phyloP scores from a whole-genome alignment of 2,329 filamentous ascomycete species.

The Colletotrichum limetticola region DNA sequence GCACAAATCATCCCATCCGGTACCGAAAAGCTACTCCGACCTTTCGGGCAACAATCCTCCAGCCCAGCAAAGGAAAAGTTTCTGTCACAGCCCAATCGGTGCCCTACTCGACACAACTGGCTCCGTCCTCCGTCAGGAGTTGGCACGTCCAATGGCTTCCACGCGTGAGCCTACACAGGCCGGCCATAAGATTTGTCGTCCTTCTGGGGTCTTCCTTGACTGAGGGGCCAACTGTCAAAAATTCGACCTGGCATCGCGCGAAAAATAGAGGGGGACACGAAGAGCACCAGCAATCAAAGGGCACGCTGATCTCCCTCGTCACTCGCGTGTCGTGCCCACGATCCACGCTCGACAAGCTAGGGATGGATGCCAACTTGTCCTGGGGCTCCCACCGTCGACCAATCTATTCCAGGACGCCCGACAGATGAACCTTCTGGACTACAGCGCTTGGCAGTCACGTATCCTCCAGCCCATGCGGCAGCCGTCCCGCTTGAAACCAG shows the following conservation, averaged over 20 bases:
- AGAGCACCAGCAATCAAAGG: slow-evolving; percentile 27
- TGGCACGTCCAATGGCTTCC: slow-evolving; percentile 32
- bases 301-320: slow-evolving; percentile 31
- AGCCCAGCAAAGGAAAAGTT: slow-evolving; percentile 33
- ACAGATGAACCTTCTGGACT: slow-evolving; percentile 32
- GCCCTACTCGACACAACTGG: slow-evolving; percentile 38
- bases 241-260: slow-evolving; percentile 29
- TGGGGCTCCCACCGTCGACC: slow-evolving; percentile 19
- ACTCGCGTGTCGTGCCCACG: slow-evolving; percentile 12
- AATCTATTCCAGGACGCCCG: slow-evolving; percentile 32
- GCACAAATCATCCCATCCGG: slow-evolving; percentile 42
- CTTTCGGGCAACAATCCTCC: slow-evolving; percentile 46
- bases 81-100: slow-evolving; percentile 44
- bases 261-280: slow-evolving; percentile 30
- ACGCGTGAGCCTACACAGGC: slow-evolving; percentile 18
- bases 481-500: slow-evolving; percentile 35
- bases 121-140: slow-evolving; percentile 23
- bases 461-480: slow-evolving; percentile 34
- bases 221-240: slow-evolving; percentile 34
- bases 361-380: slow-evolving; percentile 22
- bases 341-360: slow-evolving; percentile 21
- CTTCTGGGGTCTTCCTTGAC: slow-evolving; percentile 37
- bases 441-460: slow-evolving; percentile 36
- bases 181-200: slow-evolving; percentile 24
- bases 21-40: slow-evolving; percentile 41